A percentile compares a stretch with the other conserved stretches of the same genome.
Evolutionary conservation across 495 filamentous ascomycete species (phyloP).

Genomic region (Tuber indicum): DNA sequence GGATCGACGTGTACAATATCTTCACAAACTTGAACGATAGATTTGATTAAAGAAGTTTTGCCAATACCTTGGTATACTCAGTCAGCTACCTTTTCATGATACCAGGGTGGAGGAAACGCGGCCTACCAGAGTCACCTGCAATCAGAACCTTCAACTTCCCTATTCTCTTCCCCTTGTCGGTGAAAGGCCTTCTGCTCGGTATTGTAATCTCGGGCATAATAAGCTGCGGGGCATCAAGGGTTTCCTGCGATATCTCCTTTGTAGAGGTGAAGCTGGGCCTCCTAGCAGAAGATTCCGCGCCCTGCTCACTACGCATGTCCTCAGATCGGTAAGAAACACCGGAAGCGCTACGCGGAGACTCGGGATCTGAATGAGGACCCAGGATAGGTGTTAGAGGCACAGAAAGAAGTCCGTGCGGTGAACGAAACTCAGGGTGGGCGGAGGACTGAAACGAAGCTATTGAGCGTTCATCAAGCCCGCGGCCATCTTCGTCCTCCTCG

Average conservation of each 20-base stretch:
- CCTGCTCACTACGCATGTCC: conserved; percentile 44
- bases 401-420: conserved; percentile 26
- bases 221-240: conserved; percentile 63
- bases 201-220: conserved; percentile 98
- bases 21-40: conserved; percentile 88
- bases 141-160: conserved; percentile 82
- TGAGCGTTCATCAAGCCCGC: conserved; percentile 38
- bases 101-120: neutral
- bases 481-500: conserved; percentile 42
- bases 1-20: conserved; percentile 96
- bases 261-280: conserved; percentile 19
- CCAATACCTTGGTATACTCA: conserved; percentile 51
- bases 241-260: conserved; percentile 31
- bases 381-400: conserved; percentile 37
- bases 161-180: conserved; percentile 72
- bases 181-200: conserved; percentile 89
- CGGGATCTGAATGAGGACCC: conserved; percentile 36
- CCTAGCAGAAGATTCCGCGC: conserved; percentile 42
- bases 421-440: conserved; percentile 24
- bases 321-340: conserved; percentile 46
- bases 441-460: conserved; percentile 36
- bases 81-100: conserved; percentile 1
- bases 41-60: conserved; percentile 87
- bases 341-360: conserved; percentile 25
- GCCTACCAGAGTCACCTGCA: conserved; percentile 72